These are phyloP conservation scores for Lachancea thermotolerans DNA, from an alignment of 805 yeast genomes.

Conservation along the genomic window DNA sequence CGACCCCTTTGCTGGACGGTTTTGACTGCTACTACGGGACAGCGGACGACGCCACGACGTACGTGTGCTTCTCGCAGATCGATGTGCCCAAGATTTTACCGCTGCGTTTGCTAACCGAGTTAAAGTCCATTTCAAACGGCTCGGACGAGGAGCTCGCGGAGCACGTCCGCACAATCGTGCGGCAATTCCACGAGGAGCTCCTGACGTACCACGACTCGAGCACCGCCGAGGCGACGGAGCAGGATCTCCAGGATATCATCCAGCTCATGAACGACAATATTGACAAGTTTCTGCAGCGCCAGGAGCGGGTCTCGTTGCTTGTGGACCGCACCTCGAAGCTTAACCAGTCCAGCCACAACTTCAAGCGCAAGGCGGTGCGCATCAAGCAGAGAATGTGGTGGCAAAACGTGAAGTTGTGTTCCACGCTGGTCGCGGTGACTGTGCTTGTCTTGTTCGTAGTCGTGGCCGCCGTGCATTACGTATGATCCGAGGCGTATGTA, in stretches of 20 bases:
- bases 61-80: constrained; percentile 23
- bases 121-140: constrained; percentile 19
- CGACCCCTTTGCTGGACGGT: constrained; percentile 26
- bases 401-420: constrained; percentile 41
- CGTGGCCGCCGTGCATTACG: constrained; percentile 5
- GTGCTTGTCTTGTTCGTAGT: constrained; percentile 3
- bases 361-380: constrained; percentile 59
- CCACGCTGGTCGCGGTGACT: constrained; percentile 3
- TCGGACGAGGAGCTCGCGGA: constrained; percentile 20
- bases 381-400: constrained; percentile 68
- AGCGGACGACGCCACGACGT: constrained; percentile 11
- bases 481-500: neutral
- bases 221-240: constrained; percentile 22
- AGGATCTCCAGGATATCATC: constrained; percentile 28
- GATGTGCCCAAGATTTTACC: constrained; percentile 29
- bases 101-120: constrained; percentile 27
- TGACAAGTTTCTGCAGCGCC: constrained; percentile 56
- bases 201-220: constrained; percentile 16
- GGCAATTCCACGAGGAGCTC: constrained; percentile 27
- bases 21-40: constrained; percentile 32
- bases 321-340: constrained; percentile 76
- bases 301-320: constrained; percentile 63
- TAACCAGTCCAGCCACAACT: constrained; percentile 58
- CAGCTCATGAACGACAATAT: constrained; percentile 34
- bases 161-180: constrained; percentile 23